phyloP scores from a whole-genome alignment of 2,329 filamentous ascomycete species.

The Neofusicoccum umdonicola region DNA sequence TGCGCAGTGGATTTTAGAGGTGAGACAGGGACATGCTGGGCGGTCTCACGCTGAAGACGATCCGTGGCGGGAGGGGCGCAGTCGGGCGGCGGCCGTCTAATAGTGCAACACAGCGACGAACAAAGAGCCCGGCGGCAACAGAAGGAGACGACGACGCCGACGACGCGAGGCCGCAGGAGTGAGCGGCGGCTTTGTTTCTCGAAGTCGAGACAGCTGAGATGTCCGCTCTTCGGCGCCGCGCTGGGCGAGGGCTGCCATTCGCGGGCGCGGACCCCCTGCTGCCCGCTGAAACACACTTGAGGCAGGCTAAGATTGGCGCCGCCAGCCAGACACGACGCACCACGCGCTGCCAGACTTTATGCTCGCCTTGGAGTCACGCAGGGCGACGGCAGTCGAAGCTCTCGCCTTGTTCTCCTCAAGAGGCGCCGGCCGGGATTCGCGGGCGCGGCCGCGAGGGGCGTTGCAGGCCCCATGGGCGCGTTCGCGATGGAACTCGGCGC shows the following conservation, averaged over 20 bases:
- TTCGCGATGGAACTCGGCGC: background rate
- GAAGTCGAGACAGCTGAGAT: slow-evolving; percentile 13
- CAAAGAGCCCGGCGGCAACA: background rate
- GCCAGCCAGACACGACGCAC: slow-evolving; percentile 1
- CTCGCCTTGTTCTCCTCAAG: background rate
- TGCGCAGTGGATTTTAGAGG: slow-evolving; percentile 9
- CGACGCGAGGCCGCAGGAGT: slow-evolving; percentile 3
- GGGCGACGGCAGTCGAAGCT: background rate
- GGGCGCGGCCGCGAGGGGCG: background rate
- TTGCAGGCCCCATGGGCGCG: background rate
- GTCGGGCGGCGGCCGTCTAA: background rate
- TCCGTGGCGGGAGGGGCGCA: background rate
- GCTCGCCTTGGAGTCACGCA: background rate
- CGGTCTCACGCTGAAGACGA: slow-evolving; percentile 8
- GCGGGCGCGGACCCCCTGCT: slow-evolving; percentile 5
- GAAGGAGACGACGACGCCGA: background rate
- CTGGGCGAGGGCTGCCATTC: slow-evolving; percentile 8
- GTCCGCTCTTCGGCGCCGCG: background rate
- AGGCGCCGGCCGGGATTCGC: background rate
- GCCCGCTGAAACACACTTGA: slow-evolving; percentile 12
- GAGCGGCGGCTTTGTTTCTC: slow-evolving; percentile 13
- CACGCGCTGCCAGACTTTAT: slow-evolving; percentile 4
- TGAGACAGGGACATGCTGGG: slow-evolving; percentile 15
- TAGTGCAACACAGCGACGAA: background rate
- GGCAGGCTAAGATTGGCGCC: slow-evolving; percentile 5